phyloP scores from a whole-genome alignment of 768 basidiomycete species.

The Daedaleopsis sinensis region DNA sequence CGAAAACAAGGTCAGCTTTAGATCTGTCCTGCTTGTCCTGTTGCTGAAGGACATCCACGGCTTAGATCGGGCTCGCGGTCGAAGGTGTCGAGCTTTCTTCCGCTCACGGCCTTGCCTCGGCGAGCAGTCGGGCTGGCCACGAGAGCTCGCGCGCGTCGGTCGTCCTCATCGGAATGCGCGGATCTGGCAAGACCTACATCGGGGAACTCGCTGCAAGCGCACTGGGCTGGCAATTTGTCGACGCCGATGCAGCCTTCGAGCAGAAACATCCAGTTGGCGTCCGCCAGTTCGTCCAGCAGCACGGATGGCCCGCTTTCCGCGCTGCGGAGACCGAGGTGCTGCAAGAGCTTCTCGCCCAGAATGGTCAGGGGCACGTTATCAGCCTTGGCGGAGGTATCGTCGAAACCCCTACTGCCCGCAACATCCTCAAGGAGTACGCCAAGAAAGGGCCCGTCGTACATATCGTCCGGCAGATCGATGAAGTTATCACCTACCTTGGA shows the following conservation, averaged over 20 bases:
- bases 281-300: constrained; percentile 73
- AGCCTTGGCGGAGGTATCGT: constrained; percentile 95
- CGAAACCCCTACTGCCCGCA: constrained; percentile 76
- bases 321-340: constrained; percentile 73
- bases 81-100: constrained; percentile 78
- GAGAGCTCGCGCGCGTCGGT: constrained; percentile 55
- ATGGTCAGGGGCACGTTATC: constrained; percentile 68
- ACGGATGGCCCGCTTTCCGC: constrained; percentile 93
- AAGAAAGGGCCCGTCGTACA: constrained; percentile 78
- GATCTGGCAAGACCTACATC: constrained; percentile 92
- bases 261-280: constrained; percentile 62
- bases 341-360: constrained; percentile 60
- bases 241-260: constrained; percentile 84
- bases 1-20: constrained; percentile 77
- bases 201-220: constrained; percentile 75
- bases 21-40: neutral
- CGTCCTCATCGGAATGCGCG: constrained; percentile 93
- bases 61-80: constrained; percentile 85
- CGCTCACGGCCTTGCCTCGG: constrained; percentile 43
- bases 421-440: constrained; percentile 69
- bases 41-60: neutral
- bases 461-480: constrained; percentile 76
- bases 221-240: constrained; percentile 75
- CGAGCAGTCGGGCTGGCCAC: constrained; percentile 37
- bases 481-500: constrained; percentile 80